phyloP scores from a whole-genome alignment of 495 filamentous ascomycete species.

The Penicillium bovifimosum region DNA sequence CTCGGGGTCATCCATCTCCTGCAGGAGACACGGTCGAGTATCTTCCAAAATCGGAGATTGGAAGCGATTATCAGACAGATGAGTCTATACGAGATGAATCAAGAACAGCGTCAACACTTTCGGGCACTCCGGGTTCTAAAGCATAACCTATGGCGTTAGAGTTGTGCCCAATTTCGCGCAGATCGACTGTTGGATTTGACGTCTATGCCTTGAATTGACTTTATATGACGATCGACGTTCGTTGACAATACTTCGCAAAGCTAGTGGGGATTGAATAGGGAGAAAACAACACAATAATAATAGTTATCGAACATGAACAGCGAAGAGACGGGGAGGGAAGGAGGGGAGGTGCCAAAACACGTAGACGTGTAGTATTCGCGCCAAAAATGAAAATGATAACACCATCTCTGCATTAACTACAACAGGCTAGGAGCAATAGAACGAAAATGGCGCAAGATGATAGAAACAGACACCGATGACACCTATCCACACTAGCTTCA shows the following conservation, averaged over 20 bases:
- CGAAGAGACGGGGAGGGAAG: neutral
- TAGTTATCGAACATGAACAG: neutral
- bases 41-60: too few relatives aligned
- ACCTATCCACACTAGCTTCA: neutral
- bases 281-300: neutral
- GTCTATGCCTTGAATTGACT: neutral
- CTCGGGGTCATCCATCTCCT: too few relatives aligned
- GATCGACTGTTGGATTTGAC: neutral
- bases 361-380: neutral
- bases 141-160: too few relatives aligned
- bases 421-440: neutral
- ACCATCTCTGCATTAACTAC: neutral
- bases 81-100: too few relatives aligned
- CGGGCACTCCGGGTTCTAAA: too few relatives aligned
- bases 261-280: neutral
- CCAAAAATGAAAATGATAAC: neutral
- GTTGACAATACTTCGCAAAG: neutral
- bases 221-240: constrained; percentile 13
- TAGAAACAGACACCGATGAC: neutral
- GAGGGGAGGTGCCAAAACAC: neutral
- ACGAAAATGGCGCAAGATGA: neutral
- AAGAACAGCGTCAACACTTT: too few relatives aligned
- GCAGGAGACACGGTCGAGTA: too few relatives aligned
- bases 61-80: too few relatives aligned
- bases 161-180: neutral